phyloP scores from a whole-genome alignment of 331 rosid genomes.

The Quercus phellos region DNA sequence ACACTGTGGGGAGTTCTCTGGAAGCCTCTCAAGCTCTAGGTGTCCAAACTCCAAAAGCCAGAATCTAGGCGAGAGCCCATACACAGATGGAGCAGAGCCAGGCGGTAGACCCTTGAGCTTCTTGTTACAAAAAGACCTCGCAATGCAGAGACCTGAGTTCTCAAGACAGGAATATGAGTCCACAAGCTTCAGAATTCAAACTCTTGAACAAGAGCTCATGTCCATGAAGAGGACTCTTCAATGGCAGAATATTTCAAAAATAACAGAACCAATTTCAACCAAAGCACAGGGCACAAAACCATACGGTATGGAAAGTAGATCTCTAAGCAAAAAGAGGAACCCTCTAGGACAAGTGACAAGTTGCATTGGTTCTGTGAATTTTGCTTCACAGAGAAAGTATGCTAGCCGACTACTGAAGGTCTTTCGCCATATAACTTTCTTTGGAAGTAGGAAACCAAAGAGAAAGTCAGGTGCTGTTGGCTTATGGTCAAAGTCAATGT shows the following conservation, averaged over 20 bases:
- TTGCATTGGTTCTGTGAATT: conserved; percentile 70
- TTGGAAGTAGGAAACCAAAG: conserved; percentile 55
- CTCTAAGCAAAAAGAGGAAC: conserved; percentile 48
- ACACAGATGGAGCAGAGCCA: conserved; percentile 47
- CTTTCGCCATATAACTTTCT: conserved; percentile 47
- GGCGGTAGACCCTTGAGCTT: conserved; percentile 50
- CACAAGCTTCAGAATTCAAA: conserved; percentile 75
- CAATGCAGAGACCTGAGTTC: conserved; percentile 43
- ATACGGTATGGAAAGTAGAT: conserved; percentile 45
- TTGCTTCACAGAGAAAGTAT: conserved; percentile 60
- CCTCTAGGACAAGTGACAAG: conserved; percentile 53
- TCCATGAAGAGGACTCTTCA: conserved; percentile 62
- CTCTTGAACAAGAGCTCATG: conserved; percentile 67
- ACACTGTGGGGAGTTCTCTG: conserved; percentile 52
- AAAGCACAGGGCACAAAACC: conserved; percentile 34
- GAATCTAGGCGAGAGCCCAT: conserved; percentile 54
- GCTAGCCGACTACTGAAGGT: conserved; percentile 56
- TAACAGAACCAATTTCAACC: conserved; percentile 31
- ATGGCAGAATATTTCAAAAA: conserved; percentile 44
- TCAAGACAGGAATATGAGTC: conserved; percentile 63
- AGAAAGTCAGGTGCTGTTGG: conserved; percentile 39
- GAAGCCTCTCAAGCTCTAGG: conserved; percentile 60
- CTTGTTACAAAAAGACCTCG: conserved; percentile 49
- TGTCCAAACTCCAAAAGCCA: conserved; percentile 57
- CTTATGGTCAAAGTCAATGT: conserved; percentile 35